Evolutionary conservation across 2,329 filamentous ascomycete species (phyloP).

Genomic region (Phialophora chinensis): DNA sequence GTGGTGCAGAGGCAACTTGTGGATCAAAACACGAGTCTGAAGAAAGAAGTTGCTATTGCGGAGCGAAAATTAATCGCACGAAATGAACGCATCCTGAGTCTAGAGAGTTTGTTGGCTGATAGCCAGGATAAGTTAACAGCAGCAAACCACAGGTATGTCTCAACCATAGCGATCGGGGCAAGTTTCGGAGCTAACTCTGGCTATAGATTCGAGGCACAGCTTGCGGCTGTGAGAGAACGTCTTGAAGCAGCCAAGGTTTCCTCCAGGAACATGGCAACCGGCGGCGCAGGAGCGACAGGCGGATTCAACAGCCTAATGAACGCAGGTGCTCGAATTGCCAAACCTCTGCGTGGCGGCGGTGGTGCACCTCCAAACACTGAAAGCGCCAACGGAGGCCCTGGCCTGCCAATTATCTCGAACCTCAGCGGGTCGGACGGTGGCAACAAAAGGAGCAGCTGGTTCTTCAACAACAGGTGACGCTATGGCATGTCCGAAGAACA

Average conservation of each 20-base stretch:
- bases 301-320: constrained; percentile 44
- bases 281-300: constrained; percentile 66
- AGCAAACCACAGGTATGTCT: constrained; percentile 89
- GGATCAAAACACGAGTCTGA: constrained; percentile 94
- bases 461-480: constrained; percentile 47
- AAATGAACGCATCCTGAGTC: constrained; percentile 93
- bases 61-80: constrained; percentile 95
- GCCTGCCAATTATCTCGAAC: constrained; percentile 44
- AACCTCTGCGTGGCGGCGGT: constrained; percentile 66
- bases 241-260: constrained; percentile 95
- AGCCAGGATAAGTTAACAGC: constrained; percentile 98
- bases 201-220: constrained; percentile 90
- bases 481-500: neutral
- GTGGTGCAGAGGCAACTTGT: constrained; percentile 97
- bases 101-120: constrained; percentile 91
- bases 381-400: constrained; percentile 46
- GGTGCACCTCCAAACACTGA: constrained; percentile 38
- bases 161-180: neutral
- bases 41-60: constrained; percentile 99
- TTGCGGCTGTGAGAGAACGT: constrained; percentile 95
- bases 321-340: constrained; percentile 64
- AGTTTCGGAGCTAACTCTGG: constrained; percentile 18
- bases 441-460: constrained; percentile 69
- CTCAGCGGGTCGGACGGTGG: constrained; percentile 73
- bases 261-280: constrained; percentile 75